A percentile compares a stretch with the other conserved stretches of the same genome.
Conservation (phyloP, 495 filamentous ascomycete genomes). For the Penicillium paxilli region DNA sequence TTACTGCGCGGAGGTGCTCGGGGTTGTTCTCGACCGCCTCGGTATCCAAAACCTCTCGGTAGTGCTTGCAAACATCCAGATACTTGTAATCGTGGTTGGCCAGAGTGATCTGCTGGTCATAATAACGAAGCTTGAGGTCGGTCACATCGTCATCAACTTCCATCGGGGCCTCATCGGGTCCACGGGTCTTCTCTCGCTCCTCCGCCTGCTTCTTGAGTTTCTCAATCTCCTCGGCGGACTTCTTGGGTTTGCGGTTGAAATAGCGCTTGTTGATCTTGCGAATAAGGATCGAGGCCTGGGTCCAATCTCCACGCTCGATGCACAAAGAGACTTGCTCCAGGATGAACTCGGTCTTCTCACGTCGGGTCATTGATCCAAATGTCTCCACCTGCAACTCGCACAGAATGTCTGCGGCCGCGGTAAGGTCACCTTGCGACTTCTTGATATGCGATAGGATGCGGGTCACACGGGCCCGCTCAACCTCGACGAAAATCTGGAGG, state of each 20-base stretch:
- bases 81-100: conserved; percentile 98
- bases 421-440: conserved; percentile 88
- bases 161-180: conserved; percentile 69
- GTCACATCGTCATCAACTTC: conserved; percentile 88
- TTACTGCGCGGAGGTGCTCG: conserved; percentile 77
- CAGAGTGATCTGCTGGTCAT: conserved; percentile 91
- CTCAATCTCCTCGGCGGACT: conserved; percentile 80
- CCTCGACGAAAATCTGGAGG: conserved; percentile 91
- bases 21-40: conserved; percentile 90
- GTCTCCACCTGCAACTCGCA: conserved; percentile 99
- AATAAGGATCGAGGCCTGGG: conserved; percentile 88
- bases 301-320: conserved; percentile 95
- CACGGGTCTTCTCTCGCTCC: conserved; percentile 72
- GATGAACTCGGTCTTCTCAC: conserved; percentile 98
- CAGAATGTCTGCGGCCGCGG: conserved; percentile 84
- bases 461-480: conserved; percentile 93
- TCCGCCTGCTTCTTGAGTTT: conserved; percentile 84
- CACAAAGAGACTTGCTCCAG: conserved; percentile 91
- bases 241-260: conserved; percentile 84
- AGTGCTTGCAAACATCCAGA: conserved; percentile 95
- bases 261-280: conserved; percentile 96
- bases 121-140: conserved; percentile 93
- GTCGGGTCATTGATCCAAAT: conserved; percentile 94
- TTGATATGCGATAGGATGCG: conserved; percentile 95
- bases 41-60: conserved; percentile 92